Percentiles rank a stretch among this genome's conserved stretches.
phyloP scores from a whole-genome alignment of 768 basidiomycete species.

The Xerocomellus chrysenteron region DNA sequence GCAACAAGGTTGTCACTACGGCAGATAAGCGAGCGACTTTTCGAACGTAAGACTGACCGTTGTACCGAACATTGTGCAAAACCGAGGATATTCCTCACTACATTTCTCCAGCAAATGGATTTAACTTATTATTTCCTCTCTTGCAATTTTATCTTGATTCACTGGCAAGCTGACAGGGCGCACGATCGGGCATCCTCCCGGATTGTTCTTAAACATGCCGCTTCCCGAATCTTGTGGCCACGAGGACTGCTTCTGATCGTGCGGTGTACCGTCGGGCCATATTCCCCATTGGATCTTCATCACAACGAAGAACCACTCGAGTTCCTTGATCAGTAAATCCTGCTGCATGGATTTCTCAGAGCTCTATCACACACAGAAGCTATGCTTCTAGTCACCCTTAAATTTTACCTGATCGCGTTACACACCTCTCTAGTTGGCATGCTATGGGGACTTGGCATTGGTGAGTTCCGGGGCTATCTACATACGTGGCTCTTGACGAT shows the following conservation, averaged over 20 bases:
- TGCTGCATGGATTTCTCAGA: not conserved
- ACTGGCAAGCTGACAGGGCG: no score
- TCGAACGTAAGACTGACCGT: no score
- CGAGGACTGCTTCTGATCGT: not conserved
- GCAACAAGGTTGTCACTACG: no score
- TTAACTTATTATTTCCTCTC: no score
- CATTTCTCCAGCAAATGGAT: not conserved
- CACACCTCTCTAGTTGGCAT: constrained; percentile 28
- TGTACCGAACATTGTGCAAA: no score
- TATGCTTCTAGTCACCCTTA: constrained; percentile 17
- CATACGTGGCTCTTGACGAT: not conserved
- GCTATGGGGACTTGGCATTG: constrained; percentile 34
- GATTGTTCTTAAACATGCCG: not conserved
- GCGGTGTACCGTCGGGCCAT: not conserved
- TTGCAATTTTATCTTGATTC: no score
- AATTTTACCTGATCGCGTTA: constrained; percentile 27
- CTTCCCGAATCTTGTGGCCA: not conserved
- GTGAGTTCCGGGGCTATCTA: constrained; percentile 3
- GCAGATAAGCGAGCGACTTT: no score
- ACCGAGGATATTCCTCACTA: not conserved
- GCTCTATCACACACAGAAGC: not conserved
- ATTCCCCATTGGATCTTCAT: not conserved
- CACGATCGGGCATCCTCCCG: no score
- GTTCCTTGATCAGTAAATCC: not conserved
- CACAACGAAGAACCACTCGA: no score